Evolutionary conservation across 139 green algal genomes (phyloP).

Genomic region (Picochlorum sp.): DNA sequence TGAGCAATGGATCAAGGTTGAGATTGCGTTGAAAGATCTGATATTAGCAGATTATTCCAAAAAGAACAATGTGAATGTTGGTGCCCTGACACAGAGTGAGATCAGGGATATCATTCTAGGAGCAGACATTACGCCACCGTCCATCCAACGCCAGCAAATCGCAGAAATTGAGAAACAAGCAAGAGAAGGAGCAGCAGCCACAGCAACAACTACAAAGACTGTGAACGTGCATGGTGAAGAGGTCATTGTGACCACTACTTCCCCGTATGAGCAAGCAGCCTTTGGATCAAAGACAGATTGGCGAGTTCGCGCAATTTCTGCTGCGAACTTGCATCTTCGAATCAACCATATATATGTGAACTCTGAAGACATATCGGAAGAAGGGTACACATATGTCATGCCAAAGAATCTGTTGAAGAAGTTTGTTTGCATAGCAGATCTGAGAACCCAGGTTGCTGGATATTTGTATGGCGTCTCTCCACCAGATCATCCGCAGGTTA

Average conservation of each 20-base stretch:
- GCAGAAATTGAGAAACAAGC: slow-evolving; percentile 96
- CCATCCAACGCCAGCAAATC: slow-evolving; percentile 95
- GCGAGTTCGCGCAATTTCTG: slow-evolving; percentile 92
- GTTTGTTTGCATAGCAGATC: slow-evolving; percentile 97
- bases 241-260: slow-evolving; percentile 95
- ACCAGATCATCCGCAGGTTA: slow-evolving; percentile 94
- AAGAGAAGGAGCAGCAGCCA: slow-evolving; percentile 72
- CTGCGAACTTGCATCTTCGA: slow-evolving; percentile 95
- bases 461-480: slow-evolving; percentile 92
- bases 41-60: slow-evolving; percentile 98
- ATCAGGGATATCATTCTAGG: slow-evolving; percentile 99
- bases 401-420: slow-evolving; percentile 99
- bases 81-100: slow-evolving; percentile 89
- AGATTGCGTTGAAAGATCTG: slow-evolving; percentile 93
- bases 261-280: slow-evolving; percentile 90
- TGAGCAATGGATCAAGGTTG: slow-evolving; percentile 99
- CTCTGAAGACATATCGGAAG: slow-evolving; percentile 87
- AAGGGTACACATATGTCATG: slow-evolving; percentile 96
- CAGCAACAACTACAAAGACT: slow-evolving; percentile 88
- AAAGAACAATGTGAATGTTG: slow-evolving; percentile 99
- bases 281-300: slow-evolving; percentile 98
- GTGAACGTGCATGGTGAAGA: slow-evolving; percentile 96
- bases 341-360: slow-evolving; percentile 99
- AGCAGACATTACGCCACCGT: slow-evolving; percentile 95
- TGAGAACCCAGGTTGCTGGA: slow-evolving; percentile 88